Evolutionary conservation across 148 eudicot species (phyloP).

Genomic region (Persicaria maculosa): DNA sequence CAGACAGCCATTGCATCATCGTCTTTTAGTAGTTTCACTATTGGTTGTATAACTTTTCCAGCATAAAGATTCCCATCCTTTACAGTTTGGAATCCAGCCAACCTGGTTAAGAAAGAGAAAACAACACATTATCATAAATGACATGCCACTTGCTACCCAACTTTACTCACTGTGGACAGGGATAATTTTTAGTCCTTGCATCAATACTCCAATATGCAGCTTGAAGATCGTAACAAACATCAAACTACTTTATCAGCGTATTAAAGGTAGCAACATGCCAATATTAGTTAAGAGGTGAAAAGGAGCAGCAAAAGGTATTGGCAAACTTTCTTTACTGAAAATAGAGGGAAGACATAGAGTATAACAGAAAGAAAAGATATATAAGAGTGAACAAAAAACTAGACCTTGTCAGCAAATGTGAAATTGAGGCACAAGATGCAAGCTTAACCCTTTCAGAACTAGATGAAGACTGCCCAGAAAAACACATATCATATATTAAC

Average conservation of each 20-base stretch:
- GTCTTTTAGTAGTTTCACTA: conserved; percentile 57
- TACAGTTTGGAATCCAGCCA: conserved; percentile 53
- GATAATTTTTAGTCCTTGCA: neutral
- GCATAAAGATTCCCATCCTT: conserved; percentile 68
- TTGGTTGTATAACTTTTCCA: conserved; percentile 57
- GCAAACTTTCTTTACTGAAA: neutral
- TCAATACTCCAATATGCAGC: neutral
- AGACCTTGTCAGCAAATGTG: conserved; percentile 80
- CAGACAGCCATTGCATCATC: conserved; percentile 48
- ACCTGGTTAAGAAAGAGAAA: conserved; percentile 33
- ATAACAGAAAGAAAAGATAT: neutral
- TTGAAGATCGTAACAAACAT: conserved; percentile 2
- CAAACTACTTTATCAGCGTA: neutral
- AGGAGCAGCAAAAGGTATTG: conserved; percentile 3
- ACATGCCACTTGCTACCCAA: neutral
- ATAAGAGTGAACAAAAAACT: conserved; percentile 10
- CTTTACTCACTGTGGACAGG: neutral
- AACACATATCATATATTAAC: neutral
- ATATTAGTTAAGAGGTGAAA: neutral
- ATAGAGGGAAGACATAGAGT: neutral
- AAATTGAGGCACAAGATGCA: conserved; percentile 73
- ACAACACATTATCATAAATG: neutral
- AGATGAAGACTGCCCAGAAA: conserved; percentile 44
- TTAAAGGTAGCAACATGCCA: neutral
- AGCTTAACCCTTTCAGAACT: conserved; percentile 66